A percentile compares a stretch with the other conserved stretches of the same genome.
Evolutionary conservation across 345 rosid genomes (phyloP).

Genomic region (Camelina hispida): DNA sequence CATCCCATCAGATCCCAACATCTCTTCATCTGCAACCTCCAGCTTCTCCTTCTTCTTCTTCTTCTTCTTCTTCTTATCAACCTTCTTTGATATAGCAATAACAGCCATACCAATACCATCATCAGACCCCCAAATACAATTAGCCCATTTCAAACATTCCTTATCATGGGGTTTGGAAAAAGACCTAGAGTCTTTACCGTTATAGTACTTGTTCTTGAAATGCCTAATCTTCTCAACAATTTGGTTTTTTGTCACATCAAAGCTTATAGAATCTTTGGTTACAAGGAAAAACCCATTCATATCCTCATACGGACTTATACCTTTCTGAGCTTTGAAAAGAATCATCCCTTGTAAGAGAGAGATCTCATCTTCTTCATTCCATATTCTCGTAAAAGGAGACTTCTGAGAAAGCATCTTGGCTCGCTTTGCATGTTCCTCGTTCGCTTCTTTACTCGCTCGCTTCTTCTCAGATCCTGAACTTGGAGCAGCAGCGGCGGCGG

Average conservation of each 20-base stretch:
- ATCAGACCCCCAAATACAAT: conserved; percentile 44
- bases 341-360: conserved; percentile 43
- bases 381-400: conserved; percentile 34
- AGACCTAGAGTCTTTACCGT: conserved; percentile 15
- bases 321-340: conserved; percentile 36
- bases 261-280: conserved; percentile 37
- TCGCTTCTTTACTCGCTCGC: background rate
- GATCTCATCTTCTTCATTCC: conserved; percentile 55
- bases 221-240: conserved; percentile 47
- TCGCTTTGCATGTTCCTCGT: conserved; percentile 9
- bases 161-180: conserved; percentile 40
- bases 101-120: background rate
- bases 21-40: too few relatives aligned
- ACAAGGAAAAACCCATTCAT: conserved; percentile 40
- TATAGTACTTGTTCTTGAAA: conserved; percentile 46
- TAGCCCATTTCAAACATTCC: conserved; percentile 29
- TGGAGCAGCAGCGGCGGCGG: background rate
- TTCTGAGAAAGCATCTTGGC: conserved; percentile 15
- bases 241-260: conserved; percentile 37
- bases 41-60: too few relatives aligned
- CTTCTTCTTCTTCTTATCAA: too few relatives aligned
- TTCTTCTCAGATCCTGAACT: conserved; percentile 6
- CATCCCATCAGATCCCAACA: too few relatives aligned
- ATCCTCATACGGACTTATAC: conserved; percentile 34
- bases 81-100: too few relatives aligned